These are phyloP conservation scores for Abrus pulchellus DNA, from an alignment of 306 rosid species.

Conservation along the genomic window DNA sequence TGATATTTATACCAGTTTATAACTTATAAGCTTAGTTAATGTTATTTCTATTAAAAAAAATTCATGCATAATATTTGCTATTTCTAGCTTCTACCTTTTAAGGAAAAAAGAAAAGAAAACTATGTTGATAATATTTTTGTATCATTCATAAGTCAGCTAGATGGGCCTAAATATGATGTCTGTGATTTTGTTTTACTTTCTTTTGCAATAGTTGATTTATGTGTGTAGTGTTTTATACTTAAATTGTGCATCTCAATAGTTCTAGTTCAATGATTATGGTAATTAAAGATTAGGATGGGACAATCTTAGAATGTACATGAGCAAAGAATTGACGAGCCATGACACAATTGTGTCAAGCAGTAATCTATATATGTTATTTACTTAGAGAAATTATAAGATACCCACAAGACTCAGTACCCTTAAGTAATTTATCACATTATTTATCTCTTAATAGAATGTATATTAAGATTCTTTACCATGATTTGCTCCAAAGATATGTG, in stretches of 20 bases:
- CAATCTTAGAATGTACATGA: neutral
- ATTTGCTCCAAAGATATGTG: conserved; percentile 18
- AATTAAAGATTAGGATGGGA: conserved; percentile 21
- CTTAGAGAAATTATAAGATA: neutral
- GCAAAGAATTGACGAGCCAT: conserved; percentile 7
- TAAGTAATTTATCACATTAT: neutral
- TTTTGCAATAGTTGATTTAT: conserved; percentile 1
- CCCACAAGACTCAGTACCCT: conserved; percentile 12
- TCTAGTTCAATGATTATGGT: conserved; percentile 21
- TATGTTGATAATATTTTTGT: neutral
- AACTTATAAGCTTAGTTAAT: conserved; percentile 30
- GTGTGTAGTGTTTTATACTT: neutral
- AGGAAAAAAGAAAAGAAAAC: neutral
- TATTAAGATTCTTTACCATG: neutral
- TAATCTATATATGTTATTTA: neutral
- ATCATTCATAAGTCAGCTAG: neutral
- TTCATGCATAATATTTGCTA: conserved; percentile 6
- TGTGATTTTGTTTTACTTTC: conserved; percentile 25
- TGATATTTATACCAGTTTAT: neutral
- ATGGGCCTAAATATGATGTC: neutral
- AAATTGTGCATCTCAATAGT: conserved; percentile 17
- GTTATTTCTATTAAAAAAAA: conserved; percentile 28
- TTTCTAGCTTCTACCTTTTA: conserved; percentile 4
- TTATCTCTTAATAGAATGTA: too few relatives aligned
- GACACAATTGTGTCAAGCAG: neutral